A percentile compares a stretch with the other conserved stretches of the same genome.
Evolutionary conservation across 129 eudicot species (phyloP).

Genomic region (Saposhnikovia divaricata): DNA sequence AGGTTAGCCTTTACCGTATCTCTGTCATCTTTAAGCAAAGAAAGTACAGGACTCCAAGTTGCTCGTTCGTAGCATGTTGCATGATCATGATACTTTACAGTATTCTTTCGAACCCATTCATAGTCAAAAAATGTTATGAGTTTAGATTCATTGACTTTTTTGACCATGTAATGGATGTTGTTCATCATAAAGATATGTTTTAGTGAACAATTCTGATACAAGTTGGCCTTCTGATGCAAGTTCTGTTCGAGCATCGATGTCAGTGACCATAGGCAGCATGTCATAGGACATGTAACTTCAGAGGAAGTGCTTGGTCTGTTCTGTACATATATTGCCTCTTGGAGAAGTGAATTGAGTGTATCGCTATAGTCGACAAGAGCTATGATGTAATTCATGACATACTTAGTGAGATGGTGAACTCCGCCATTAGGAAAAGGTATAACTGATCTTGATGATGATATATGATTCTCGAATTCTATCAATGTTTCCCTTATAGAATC

Average conservation of each 20-base stretch:
- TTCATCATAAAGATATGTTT: slow-evolving; percentile 50
- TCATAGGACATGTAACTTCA: slow-evolving; percentile 11
- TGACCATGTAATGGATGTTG: slow-evolving; percentile 50
- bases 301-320: not conserved
- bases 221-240: slow-evolving; percentile 29
- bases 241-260: slow-evolving; percentile 32
- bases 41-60: slow-evolving; percentile 37
- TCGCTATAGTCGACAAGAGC: slow-evolving; percentile 25
- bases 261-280: slow-evolving; percentile 24
- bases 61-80: slow-evolving; percentile 33
- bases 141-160: slow-evolving; percentile 32
- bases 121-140: slow-evolving; percentile 27
- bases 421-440: slow-evolving; percentile 40
- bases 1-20: slow-evolving; percentile 22
- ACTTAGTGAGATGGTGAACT: slow-evolving; percentile 39
- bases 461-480: slow-evolving; percentile 18
- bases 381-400: slow-evolving; percentile 45
- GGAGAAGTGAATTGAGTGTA: slow-evolving; percentile 33
- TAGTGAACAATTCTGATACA: slow-evolving; percentile 32
- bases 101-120: slow-evolving; percentile 35
- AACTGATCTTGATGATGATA: slow-evolving; percentile 25
- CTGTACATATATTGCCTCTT: slow-evolving; percentile 9
- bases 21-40: slow-evolving; percentile 23
- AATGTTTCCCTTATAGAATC: slow-evolving; percentile 28
- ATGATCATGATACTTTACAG: slow-evolving; percentile 30